Evolutionary conservation across 352 stramenopile species (phyloP).

Genomic region (Globisporangium alternatum): DNA sequence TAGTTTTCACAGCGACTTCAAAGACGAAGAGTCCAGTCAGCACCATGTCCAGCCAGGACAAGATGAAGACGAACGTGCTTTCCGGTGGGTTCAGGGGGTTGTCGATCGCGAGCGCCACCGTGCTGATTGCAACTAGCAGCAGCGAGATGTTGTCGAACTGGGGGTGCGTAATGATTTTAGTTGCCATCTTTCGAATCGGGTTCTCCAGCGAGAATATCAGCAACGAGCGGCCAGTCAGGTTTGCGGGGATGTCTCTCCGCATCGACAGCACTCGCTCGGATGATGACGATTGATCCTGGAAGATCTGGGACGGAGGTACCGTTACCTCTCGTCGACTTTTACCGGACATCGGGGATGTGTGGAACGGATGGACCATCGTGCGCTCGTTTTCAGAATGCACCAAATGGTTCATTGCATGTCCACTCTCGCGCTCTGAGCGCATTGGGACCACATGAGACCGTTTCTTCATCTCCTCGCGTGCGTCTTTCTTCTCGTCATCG

Average conservation of each 20-base stretch:
- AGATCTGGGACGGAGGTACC: slow-evolving; percentile 24
- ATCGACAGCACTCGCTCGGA: not conserved
- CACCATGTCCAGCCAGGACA: slow-evolving; percentile 61
- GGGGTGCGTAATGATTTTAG: slow-evolving; percentile 47
- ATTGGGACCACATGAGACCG: slow-evolving; percentile 25
- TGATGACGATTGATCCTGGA: slow-evolving; percentile 23
- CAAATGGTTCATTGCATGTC: not conserved
- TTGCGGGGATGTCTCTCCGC: slow-evolving; percentile 14
- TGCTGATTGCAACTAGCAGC: slow-evolving; percentile 71
- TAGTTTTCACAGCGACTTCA: slow-evolving; percentile 86
- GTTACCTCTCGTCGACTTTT: slow-evolving; percentile 24
- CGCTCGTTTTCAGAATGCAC: slow-evolving; percentile 9
- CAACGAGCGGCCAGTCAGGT: slow-evolving; percentile 36
- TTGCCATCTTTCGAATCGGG: slow-evolving; percentile 42
- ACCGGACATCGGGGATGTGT: slow-evolving; percentile 10
- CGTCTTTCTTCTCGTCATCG: slow-evolving; percentile 45
- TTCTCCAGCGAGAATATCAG: slow-evolving; percentile 47
- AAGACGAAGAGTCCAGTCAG: slow-evolving; percentile 86
- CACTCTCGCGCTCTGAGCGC: slow-evolving; percentile 9
- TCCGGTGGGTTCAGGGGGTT: slow-evolving; percentile 58
- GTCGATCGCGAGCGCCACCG: slow-evolving; percentile 70
- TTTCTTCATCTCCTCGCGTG: slow-evolving; percentile 36
- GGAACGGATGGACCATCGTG: slow-evolving; percentile 2
- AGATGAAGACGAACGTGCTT: slow-evolving; percentile 33
- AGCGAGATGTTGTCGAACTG: slow-evolving; percentile 80